A percentile compares a stretch with the other conserved stretches of the same genome.
Evolutionary conservation across 306 rosid species (phyloP).

Genomic region (Fragaria ananassa): DNA sequence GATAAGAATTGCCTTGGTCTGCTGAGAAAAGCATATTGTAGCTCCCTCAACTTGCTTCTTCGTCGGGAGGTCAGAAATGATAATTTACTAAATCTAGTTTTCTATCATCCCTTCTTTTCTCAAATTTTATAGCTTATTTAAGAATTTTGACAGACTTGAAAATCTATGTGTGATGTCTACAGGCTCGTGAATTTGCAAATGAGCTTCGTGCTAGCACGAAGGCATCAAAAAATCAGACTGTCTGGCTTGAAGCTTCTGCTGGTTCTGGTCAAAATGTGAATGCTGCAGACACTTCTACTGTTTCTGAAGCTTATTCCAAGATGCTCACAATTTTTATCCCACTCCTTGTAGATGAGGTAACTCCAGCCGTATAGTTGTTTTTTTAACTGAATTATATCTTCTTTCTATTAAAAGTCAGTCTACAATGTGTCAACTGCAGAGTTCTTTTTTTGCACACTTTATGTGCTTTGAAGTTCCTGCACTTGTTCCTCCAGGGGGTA

Average conservation of each 20-base stretch:
- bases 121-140: neutral
- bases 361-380: neutral
- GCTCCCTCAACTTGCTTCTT: constrained; percentile 90
- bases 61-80: constrained; percentile 77
- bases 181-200: constrained; percentile 95
- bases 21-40: constrained; percentile 76
- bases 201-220: constrained; percentile 91
- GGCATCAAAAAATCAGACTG: constrained; percentile 58
- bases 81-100: constrained; percentile 22
- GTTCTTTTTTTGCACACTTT: constrained; percentile 83
- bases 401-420: constrained; percentile 18
- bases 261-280: constrained; percentile 69
- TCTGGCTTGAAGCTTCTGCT: constrained; percentile 70
- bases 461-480: constrained; percentile 92
- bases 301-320: constrained; percentile 88
- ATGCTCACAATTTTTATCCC: constrained; percentile 91
- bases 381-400: constrained; percentile 3
- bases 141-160: constrained; percentile 13
- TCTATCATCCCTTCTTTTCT: neutral
- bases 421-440: constrained; percentile 50
- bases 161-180: constrained; percentile 18
- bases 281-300: constrained; percentile 66
- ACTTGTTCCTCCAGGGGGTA: constrained; percentile 82
- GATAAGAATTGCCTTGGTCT: constrained; percentile 73
- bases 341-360: constrained; percentile 93